Percentiles rank a stretch among this genome's conserved stretches.
phyloP scores from a whole-genome alignment of 352 stramenopile species.

The Saprolegnia diclina region DNA sequence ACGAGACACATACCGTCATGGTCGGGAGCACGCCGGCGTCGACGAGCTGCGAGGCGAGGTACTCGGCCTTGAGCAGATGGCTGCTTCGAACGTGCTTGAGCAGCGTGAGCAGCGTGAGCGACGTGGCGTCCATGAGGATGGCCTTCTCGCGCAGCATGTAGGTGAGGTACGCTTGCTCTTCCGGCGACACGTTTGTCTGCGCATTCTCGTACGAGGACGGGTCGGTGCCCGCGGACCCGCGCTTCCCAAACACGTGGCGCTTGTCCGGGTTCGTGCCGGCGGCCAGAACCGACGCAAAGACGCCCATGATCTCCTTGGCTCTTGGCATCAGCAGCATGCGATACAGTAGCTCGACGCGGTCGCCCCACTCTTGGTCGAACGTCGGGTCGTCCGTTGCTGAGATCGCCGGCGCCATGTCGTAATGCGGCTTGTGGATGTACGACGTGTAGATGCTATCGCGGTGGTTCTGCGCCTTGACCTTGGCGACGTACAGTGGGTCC shows the following conservation, averaged over 20 bases:
- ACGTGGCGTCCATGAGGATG: constrained; percentile 69
- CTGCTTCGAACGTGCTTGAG: constrained; percentile 74
- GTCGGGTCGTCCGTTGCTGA: constrained; percentile 39
- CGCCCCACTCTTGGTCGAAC: constrained; percentile 70
- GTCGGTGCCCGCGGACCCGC: constrained; percentile 41
- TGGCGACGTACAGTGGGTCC: constrained; percentile 67
- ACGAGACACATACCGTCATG: constrained; percentile 32
- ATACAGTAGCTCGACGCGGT: constrained; percentile 60
- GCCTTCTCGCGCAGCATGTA: constrained; percentile 79
- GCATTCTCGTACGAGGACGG: not conserved
- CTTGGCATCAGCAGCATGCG: constrained; percentile 66
- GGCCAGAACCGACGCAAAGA: constrained; percentile 61
- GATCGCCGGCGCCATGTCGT: constrained; percentile 44
- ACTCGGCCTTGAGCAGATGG: constrained; percentile 70
- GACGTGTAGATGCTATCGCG: constrained; percentile 63
- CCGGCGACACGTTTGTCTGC: not conserved
- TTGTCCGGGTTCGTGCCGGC: constrained; percentile 70
- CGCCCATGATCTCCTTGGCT: constrained; percentile 52
- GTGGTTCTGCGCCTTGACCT: constrained; percentile 44
- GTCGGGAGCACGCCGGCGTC: constrained; percentile 65
- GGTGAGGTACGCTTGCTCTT: constrained; percentile 70
- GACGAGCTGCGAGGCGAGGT: constrained; percentile 75
- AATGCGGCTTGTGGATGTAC: constrained; percentile 58
- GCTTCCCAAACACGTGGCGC: constrained; percentile 69
- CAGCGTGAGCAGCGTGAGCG: constrained; percentile 54